These are phyloP conservation scores for Citrus cavaleriei DNA, from an alignment of 345 rosid species.

Conservation along the genomic window DNA sequence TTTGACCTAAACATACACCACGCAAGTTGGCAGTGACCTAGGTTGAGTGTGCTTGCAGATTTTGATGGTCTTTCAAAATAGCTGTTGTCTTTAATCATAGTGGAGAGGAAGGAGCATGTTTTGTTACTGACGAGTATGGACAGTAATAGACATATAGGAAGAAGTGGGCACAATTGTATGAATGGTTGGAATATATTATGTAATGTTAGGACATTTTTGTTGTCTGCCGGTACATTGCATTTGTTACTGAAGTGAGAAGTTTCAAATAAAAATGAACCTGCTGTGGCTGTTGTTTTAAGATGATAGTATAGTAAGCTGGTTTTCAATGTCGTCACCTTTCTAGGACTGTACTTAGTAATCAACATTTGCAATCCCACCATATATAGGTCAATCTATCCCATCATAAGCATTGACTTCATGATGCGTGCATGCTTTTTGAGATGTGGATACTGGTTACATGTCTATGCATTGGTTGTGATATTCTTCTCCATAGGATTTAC, in stretches of 20 bases:
- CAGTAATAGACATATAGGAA: background rate
- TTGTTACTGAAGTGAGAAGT: background rate
- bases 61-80: no score
- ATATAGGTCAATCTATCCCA: background rate
- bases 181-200: background rate
- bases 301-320: background rate
- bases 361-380: background rate
- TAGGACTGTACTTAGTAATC: background rate
- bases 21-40: background rate
- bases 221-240: background rate
- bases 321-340: background rate
- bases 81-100: background rate
- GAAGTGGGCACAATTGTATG: background rate
- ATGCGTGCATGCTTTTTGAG: background rate
- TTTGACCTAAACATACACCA: background rate
- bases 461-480: background rate
- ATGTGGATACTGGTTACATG: background rate
- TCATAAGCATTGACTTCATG: background rate
- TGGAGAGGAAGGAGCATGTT: background rate
- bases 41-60: background rate
- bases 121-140: background rate
- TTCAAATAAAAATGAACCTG: background rate
- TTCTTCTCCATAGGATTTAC: background rate
- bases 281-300: background rate
- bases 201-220: background rate